Percentiles rank a stretch among this genome's conserved stretches.
These are phyloP conservation scores for Suillus brevipes DNA, from an alignment of 768 basidiomycete genomes.

Conservation along the genomic window DNA sequence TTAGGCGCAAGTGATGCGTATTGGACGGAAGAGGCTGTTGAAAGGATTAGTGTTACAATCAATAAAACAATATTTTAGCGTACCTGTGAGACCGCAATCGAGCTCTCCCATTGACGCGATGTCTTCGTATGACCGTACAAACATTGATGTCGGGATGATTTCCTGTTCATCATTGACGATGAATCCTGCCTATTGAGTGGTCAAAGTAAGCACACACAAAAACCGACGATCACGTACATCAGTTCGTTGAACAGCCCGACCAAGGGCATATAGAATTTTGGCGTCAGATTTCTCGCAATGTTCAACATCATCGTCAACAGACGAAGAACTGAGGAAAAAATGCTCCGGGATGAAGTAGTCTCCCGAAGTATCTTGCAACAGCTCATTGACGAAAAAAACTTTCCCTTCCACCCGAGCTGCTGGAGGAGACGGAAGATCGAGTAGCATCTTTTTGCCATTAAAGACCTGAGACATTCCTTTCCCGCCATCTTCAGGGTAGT, in stretches of 20 bases:
- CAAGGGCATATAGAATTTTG: slow-evolving; percentile 2
- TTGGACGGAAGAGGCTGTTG: not conserved
- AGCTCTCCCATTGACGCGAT: not conserved
- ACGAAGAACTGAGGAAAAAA: not conserved
- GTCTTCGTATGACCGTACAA: slow-evolving; percentile 3
- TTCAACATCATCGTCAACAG: not conserved
- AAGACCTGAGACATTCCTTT: not conserved
- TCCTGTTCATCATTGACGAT: slow-evolving; percentile 8
- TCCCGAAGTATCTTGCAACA: too few species aligned
- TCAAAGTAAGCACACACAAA: not conserved
- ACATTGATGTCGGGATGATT: slow-evolving; percentile 1
- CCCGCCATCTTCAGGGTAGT: not conserved
- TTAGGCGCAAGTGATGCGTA: too few species aligned
- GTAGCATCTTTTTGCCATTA: not conserved
- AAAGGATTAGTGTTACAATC: not conserved
- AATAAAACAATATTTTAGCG: not conserved
- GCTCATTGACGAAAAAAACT: too few species aligned
- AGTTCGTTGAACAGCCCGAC: slow-evolving; percentile 3
- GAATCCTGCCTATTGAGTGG: slow-evolving; percentile 6
- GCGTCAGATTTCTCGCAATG: not conserved
- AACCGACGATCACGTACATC: not conserved
- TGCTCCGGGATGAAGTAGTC: too few species aligned
- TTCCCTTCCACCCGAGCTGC: too few species aligned
- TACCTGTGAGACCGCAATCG: slow-evolving; percentile 7
- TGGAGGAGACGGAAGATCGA: too few species aligned